Conservation (phyloP, 768 basidiomycete genomes). For the Xerocomus brunneocitrinus region DNA sequence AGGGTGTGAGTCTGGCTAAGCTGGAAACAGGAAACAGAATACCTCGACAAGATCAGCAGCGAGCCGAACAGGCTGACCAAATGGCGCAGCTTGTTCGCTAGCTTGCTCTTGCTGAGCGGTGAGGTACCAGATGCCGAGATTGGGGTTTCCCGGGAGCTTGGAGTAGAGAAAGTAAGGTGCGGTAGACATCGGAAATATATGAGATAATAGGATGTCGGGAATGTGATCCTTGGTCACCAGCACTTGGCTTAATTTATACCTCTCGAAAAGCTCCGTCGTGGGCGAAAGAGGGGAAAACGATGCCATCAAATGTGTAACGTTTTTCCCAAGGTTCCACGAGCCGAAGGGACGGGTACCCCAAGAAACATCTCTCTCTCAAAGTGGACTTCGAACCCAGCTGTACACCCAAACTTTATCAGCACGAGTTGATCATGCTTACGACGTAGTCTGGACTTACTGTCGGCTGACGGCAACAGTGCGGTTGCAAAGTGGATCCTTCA, state of each 20-base stretch:
- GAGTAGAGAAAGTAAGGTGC: not conserved
- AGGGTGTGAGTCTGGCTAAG: not conserved
- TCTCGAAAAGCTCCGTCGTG: not conserved
- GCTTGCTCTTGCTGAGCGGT: not conserved
- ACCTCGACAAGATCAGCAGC: slow-evolving; percentile 1
- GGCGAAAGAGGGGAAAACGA: too few relatives aligned
- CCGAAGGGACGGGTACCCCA: too few relatives aligned
- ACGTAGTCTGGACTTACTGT: too few relatives aligned
- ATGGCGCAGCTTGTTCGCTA: not conserved
- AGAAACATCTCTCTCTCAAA: too few relatives aligned
- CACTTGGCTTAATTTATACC: not conserved
- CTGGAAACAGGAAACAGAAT: not conserved
- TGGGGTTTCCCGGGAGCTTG: not conserved
- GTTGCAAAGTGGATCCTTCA: too few relatives aligned
- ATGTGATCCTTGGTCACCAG: too few relatives aligned
- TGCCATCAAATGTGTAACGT: too few relatives aligned
- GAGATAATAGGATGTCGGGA: too few relatives aligned
- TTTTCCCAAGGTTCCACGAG: too few relatives aligned
- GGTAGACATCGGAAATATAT: too few relatives aligned
- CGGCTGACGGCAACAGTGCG: too few relatives aligned
- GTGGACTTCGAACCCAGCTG: not conserved
- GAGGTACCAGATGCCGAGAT: not conserved
- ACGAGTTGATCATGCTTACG: not conserved
- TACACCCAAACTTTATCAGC: not conserved
- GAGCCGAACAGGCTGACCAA: slow-evolving; percentile 1